phyloP scores from a whole-genome alignment of 768 basidiomycete species.

The Lactarius vividus region DNA sequence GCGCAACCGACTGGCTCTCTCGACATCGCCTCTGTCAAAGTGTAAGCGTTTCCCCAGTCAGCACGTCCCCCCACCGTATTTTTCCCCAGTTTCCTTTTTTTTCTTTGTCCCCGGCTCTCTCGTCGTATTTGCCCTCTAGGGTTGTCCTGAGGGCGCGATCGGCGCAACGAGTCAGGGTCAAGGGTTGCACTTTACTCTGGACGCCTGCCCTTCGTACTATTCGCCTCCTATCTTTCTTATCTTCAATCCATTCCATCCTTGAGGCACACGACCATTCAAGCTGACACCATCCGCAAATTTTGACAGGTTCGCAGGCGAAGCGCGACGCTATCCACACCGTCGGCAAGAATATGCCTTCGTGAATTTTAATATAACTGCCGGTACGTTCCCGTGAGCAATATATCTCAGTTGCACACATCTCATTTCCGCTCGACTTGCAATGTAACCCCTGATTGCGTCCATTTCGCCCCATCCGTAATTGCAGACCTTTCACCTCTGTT shows the following conservation, averaged over 20 bases:
- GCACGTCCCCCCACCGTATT: neutral
- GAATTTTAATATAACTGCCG: conserved; percentile 78
- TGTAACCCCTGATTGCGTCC: conserved; percentile 11
- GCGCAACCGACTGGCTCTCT: conserved; percentile 57
- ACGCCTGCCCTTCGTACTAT: neutral
- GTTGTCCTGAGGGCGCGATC: neutral
- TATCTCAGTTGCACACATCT: neutral
- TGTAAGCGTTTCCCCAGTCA: conserved; percentile 48
- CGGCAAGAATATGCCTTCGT: conserved; percentile 78
- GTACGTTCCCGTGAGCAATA: conserved; percentile 41
- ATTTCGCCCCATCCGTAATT: neutral
- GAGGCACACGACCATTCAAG: neutral
- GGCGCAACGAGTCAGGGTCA: conserved; percentile 8
- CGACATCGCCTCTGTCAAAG: conserved; percentile 65
- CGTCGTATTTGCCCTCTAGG: neutral
- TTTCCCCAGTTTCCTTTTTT: neutral
- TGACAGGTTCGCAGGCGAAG: conserved; percentile 26
- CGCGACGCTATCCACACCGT: conserved; percentile 50
- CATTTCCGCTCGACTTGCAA: conserved; percentile 1
- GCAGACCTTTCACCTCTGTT: conserved; percentile 81
- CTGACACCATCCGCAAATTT: conserved; percentile 1
- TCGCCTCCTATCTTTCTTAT: conserved; percentile 6
- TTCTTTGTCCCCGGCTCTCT: neutral
- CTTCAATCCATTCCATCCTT: neutral
- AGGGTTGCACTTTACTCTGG: neutral